phyloP scores from a whole-genome alignment of 2,329 filamentous ascomycete genomes.

The Neonectria sp. region DNA sequence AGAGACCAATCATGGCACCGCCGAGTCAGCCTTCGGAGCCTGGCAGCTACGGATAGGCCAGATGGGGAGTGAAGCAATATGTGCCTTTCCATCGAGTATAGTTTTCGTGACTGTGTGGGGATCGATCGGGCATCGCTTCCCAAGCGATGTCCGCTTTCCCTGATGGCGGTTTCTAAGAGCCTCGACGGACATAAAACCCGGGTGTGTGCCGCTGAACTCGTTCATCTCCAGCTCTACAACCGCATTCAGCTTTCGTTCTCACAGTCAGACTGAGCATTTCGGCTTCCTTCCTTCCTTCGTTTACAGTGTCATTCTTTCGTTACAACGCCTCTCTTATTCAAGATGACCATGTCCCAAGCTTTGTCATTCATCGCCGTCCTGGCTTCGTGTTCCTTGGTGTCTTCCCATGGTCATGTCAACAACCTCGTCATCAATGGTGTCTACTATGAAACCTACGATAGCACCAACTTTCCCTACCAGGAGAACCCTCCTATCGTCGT shows the following conservation, averaged over 20 bases:
- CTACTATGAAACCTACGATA: constrained; percentile 59
- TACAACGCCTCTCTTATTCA: constrained; percentile 17
- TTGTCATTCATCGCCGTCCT: constrained; percentile 21
- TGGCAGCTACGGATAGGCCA: constrained; percentile 5
- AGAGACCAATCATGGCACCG: constrained; percentile 40
- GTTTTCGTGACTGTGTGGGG: constrained; percentile 34
- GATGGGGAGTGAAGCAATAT: constrained; percentile 12
- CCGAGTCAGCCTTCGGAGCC: constrained; percentile 38
- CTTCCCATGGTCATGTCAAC: constrained; percentile 59
- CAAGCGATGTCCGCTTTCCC: background rate
- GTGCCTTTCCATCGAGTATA: constrained; percentile 25
- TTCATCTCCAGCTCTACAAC: constrained; percentile 2
- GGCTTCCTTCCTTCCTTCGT: constrained; percentile 31
- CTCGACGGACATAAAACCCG: constrained; percentile 33
- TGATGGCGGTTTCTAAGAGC: background rate
- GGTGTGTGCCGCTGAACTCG: background rate
- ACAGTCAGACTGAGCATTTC: background rate
- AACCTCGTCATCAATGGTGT: constrained; percentile 61
- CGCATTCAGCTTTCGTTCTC: background rate
- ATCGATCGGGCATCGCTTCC: constrained; percentile 9
- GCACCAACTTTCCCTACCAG: constrained; percentile 53
- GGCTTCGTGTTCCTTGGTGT: constrained; percentile 31
- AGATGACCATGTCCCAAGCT: constrained; percentile 24
- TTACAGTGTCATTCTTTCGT: constrained; percentile 10
- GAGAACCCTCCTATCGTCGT: constrained; percentile 53